Base-by-base conservation (phyloP, 768 basidiomycete genomes). In the Kwoniella dendrophila region DNA sequence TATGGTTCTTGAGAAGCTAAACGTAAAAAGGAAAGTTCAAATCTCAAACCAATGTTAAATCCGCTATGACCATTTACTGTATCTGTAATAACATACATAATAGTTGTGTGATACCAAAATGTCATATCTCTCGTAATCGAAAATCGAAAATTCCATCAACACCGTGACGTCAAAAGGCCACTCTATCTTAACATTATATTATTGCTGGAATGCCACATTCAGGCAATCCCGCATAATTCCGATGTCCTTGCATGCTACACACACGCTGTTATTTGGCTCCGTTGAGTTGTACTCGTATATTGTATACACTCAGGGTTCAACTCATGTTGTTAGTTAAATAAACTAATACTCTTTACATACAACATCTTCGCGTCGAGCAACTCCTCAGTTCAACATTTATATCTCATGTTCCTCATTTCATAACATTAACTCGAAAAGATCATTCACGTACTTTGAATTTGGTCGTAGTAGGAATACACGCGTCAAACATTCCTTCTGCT, bases 121-220 rank as follows among this genome's bases (percentile, higher is more conserved):
- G n/a, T n/a, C n/a, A n/a, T n/a, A n/a, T n/a, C n/a, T 56, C 36
- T 38, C 36, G 43, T 33, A 30, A 27, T 45, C 38, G 27, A 56
- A 14, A 40, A 22, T 7, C 14, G 4, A 11, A 14, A 27, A 30
- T 38, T 33, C 3, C 30, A 29, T 22, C n/a, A 45, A 24, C 24
- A 14, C 33, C 20, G 56, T 58, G 56, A 58, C 56, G 56, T 58
- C 56, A 58, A 50, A 34, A 50, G 38, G 45, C 27, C 45, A 12
- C 20, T 18, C 24, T 29, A 5, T 7, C 34, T 22, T 12, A 48
- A 38, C 18, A 14, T 27, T 20, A 11, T 36, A 38, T 58, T 18
- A 20, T 26, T n/a, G 3, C 30, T 27, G 29, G 44, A 58, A 50
- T 58, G 56, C 56, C 56, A 58, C 56, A 58, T n/a, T n/a, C n/a